Conservation (phyloP, 352 stramenopile genomes). For the Saprolegnia parasitica region DNA sequence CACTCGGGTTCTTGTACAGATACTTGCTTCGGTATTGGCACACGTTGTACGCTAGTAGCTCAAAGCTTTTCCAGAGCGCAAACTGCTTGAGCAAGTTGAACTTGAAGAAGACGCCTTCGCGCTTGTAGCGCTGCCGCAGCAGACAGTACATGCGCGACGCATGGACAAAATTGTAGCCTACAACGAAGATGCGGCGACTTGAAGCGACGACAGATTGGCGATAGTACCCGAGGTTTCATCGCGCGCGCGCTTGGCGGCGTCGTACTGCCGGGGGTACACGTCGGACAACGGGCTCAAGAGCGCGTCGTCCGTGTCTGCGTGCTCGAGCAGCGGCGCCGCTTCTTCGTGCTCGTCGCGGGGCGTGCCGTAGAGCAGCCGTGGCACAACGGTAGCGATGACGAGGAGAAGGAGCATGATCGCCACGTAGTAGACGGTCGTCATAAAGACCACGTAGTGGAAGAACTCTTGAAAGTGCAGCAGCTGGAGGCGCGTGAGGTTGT, state of each 20-base stretch:
- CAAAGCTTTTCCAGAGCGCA: slow-evolving; percentile 83
- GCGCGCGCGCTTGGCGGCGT: slow-evolving; percentile 14
- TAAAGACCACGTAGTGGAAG: slow-evolving; percentile 87
- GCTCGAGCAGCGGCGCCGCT: slow-evolving; percentile 24
- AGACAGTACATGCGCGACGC: slow-evolving; percentile 68
- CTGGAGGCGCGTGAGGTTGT: slow-evolving; percentile 47
- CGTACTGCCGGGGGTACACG: slow-evolving; percentile 32
- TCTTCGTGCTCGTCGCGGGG: not conserved
- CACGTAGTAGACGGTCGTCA: slow-evolving; percentile 88
- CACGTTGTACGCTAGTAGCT: slow-evolving; percentile 86
- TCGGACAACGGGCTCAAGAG: slow-evolving; percentile 21
- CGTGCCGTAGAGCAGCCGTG: slow-evolving; percentile 57
- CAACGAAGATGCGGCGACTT: too few species aligned
- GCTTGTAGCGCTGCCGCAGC: slow-evolving; percentile 68
- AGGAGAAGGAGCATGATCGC: slow-evolving; percentile 77
- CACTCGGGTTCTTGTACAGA: slow-evolving; percentile 83
- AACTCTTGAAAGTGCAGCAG: slow-evolving; percentile 87
- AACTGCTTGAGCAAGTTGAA: slow-evolving; percentile 81
- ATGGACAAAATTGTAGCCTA: slow-evolving; percentile 71
- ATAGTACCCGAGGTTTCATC: slow-evolving; percentile 25
- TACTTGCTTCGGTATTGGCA: slow-evolving; percentile 82
- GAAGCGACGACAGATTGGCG: too few species aligned
- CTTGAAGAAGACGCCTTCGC: slow-evolving; percentile 71
- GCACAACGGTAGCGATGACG: slow-evolving; percentile 78
- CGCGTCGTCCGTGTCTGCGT: slow-evolving; percentile 34